phyloP scores from a whole-genome alignment of 208 protist genomes.

The Acanthamoeba royreba region DNA sequence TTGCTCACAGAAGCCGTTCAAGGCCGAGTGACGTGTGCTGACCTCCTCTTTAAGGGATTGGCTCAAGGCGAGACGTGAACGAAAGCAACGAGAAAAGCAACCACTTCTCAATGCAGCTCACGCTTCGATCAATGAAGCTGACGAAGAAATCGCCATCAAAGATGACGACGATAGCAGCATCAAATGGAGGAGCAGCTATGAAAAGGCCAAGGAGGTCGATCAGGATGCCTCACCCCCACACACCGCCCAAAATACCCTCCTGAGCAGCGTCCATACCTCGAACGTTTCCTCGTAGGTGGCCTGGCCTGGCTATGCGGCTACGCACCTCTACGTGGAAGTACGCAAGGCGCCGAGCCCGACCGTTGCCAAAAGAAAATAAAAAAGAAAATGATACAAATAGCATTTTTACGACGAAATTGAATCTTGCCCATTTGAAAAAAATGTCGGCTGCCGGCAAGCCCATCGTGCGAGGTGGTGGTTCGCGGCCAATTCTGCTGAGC shows the following conservation, averaged over 20 bases:
- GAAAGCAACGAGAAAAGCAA: neutral
- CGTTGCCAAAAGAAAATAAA: too few relatives aligned
- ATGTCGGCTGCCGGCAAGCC: neutral
- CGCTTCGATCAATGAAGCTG: neutral
- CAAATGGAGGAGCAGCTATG: too few relatives aligned
- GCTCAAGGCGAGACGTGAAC: neutral
- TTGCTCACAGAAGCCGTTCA: neutral
- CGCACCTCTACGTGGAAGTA: too few relatives aligned
- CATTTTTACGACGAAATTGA: too few relatives aligned
- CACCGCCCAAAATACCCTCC: too few relatives aligned
- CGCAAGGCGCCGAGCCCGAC: too few relatives aligned
- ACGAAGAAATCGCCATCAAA: neutral
- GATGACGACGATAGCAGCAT: neutral
- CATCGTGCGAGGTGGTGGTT: neutral
- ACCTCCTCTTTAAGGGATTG: neutral
- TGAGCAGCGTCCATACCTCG: too few relatives aligned
- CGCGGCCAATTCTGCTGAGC: neutral
- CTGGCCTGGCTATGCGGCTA: too few relatives aligned
- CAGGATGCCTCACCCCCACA: neutral
- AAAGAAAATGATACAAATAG: too few relatives aligned
- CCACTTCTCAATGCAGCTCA: neutral
- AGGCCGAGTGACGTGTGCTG: neutral
- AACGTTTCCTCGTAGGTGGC: too few relatives aligned
- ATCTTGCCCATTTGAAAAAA: too few relatives aligned
- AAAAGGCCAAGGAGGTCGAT: neutral